Evolutionary conservation across 805 yeast species (phyloP).

Genomic region (Candida ficus): DNA sequence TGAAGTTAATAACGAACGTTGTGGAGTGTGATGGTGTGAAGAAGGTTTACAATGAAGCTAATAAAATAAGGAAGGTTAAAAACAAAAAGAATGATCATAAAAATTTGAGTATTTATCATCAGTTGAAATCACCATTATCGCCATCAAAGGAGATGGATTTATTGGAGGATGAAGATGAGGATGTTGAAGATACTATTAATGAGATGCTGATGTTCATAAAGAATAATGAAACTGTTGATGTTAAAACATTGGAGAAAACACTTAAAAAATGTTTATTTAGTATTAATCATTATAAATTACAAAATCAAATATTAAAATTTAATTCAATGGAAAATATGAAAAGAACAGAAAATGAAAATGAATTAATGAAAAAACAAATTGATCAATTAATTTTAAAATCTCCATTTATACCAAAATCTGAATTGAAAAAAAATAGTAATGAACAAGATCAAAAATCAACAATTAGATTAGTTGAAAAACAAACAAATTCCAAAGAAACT

Average conservation of each 20-base stretch:
- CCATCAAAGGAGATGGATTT: not conserved
- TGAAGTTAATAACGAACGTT: not conserved
- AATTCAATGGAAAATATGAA: constrained; percentile 17
- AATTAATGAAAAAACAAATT: constrained; percentile 20
- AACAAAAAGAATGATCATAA: not conserved
- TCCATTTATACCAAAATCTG: constrained; percentile 14
- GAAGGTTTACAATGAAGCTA: not conserved
- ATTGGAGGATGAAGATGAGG: not conserved
- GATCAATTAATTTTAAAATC: constrained; percentile 17
- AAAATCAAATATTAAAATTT: constrained; percentile 16
- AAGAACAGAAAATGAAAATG: constrained; percentile 20
- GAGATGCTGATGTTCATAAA: constrained; percentile 2
- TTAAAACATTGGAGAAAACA: not conserved
- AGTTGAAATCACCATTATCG: constrained; percentile 10
- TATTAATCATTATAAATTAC: constrained; percentile 19
- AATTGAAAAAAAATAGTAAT: not conserved
- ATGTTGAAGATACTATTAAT: constrained; percentile 2
- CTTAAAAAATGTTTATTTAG: constrained; percentile 13
- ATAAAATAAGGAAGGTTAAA: not conserved
- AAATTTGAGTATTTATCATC: constrained; percentile 7
- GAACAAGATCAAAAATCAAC: constrained; percentile 5
- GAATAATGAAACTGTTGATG: constrained; percentile 1
- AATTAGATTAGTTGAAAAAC: constrained; percentile 14
- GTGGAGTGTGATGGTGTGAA: not conserved
- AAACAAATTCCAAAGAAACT: constrained; percentile 3